Base-by-base conservation (phyloP, 1,284 basidiomycete species). In the Peniophora sp. region DNA sequence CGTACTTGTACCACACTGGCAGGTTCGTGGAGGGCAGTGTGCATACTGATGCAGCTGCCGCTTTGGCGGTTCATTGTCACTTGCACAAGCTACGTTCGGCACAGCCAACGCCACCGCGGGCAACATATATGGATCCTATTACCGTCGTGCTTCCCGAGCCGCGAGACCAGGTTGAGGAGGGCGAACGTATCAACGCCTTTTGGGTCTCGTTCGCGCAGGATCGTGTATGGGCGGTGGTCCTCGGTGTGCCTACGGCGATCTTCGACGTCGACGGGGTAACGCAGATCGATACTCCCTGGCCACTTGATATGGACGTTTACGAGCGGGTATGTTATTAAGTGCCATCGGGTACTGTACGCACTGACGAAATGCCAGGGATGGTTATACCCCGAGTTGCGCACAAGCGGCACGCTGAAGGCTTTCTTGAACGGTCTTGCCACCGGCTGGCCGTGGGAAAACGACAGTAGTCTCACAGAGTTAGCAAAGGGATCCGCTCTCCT, bases 161-260 rank as follows among this genome's bases (percentile, higher is more conserved):
- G 0, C 51, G 58, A 16, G 71, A 77, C 53, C 56, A 56, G 8
- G 61, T 79, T 32, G 75, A 78, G 53, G 76, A 80, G 46, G 82
- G 77, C 50, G 83, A 87, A 59, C 71, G 81, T 35, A 79, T 85
- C 48, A 64, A 79, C 27, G 74, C 81, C 1, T 88, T 88, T 55
- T 88, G 85, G 85, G 77, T 81, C 55, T 81, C 83, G 11, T 86
- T 79, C 61, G 74, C 77, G 51, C 63, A 86, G 53, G 85, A 88
- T 61, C 73, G 78, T 27, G 68, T 64, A 50, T 85, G 83, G 81
- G 79, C 83, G 22, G 74, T 78, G 2, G 72, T 77, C 10, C 69
- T 85, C 3, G 77, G 77, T 35, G 77, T 77, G 54, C 81, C 82
- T 0, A 59, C 59, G 27, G 62, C 59, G 3, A 57, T 71, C 2